Evolutionary conservation across 257 asterid species (phyloP).

Genomic region (Nicotiana sylvestris): DNA sequence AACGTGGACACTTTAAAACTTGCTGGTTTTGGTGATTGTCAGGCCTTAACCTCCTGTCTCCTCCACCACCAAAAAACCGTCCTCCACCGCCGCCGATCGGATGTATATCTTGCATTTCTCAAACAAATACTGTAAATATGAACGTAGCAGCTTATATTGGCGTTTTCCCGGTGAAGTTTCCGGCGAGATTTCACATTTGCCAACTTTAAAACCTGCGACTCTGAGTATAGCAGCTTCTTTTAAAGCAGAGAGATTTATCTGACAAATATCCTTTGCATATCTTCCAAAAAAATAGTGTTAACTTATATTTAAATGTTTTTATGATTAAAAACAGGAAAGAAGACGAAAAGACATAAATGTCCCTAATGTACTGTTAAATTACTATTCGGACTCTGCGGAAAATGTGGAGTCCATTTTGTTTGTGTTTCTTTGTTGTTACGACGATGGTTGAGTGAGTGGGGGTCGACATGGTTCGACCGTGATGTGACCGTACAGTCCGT

Average conservation of each 20-base stretch:
- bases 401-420: neutral
- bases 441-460: neutral
- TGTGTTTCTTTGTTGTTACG: neutral
- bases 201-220: constrained; percentile 1
- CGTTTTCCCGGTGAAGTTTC: neutral
- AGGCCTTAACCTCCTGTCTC: constrained; percentile 56
- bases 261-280: constrained; percentile 46
- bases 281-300: constrained; percentile 19
- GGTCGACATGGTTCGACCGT: neutral
- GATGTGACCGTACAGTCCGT: constrained; percentile 18
- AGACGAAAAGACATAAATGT: constrained; percentile 22
- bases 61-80: constrained; percentile 37
- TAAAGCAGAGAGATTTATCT: constrained; percentile 17
- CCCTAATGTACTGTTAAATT: constrained; percentile 16
- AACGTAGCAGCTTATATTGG: no score
- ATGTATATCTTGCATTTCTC: constrained; percentile 61
- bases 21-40: constrained; percentile 39
- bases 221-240: neutral
- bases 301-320: constrained; percentile 5
- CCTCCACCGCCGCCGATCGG: constrained; percentile 33
- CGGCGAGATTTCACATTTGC: constrained; percentile 19
- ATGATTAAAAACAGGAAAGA: neutral
- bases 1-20: constrained; percentile 80
- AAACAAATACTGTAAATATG: neutral
- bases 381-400: constrained; percentile 3